phyloP scores from a whole-genome alignment of 768 basidiomycete genomes.

The Termitomyces sp. region DNA sequence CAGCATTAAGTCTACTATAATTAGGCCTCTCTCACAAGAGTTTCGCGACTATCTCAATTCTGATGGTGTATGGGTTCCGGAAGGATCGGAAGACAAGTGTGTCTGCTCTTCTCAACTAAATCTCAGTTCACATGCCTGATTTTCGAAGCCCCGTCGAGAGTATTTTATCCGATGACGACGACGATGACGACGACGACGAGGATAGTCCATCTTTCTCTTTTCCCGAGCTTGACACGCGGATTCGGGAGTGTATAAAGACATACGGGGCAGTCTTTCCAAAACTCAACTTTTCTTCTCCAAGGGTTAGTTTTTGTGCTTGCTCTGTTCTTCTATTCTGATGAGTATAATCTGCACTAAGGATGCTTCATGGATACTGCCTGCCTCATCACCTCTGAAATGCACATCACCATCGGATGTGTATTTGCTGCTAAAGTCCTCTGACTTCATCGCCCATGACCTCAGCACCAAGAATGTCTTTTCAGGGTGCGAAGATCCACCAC shows the following conservation, averaged over 20 bases:
- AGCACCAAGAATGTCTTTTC: conserved; percentile 57
- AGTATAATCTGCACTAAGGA: conserved; percentile 44
- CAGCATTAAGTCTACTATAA: conserved; percentile 68
- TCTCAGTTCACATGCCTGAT: conserved; percentile 1
- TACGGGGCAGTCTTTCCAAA: conserved; percentile 92
- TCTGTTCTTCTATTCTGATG: background rate
- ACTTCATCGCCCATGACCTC: conserved; percentile 82
- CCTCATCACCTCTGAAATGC: conserved; percentile 81
- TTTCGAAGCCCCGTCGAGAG: conserved; percentile 42
- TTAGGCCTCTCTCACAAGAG: conserved; percentile 56
- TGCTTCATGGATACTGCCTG: conserved; percentile 85
- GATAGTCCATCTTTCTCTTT: conserved; percentile 50
- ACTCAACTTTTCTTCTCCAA: conserved; percentile 93
- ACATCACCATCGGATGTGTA: conserved; percentile 87
- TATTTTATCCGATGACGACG: conserved; percentile 56
- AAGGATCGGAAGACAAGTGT: conserved; percentile 74
- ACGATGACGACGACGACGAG: conserved; percentile 29
- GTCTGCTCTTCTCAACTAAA: conserved; percentile 19
- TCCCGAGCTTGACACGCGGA: conserved; percentile 73
- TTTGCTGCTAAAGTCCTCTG: conserved; percentile 86
- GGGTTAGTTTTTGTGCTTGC: conserved; percentile 34
- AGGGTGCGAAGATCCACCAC: conserved; percentile 35
- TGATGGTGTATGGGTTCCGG: conserved; percentile 82
- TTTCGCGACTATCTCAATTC: conserved; percentile 72
- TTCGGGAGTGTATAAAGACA: conserved; percentile 54